These are phyloP conservation scores for Crithidia thermophila DNA, from an alignment of 208 protist species.

Conservation along the genomic window DNA sequence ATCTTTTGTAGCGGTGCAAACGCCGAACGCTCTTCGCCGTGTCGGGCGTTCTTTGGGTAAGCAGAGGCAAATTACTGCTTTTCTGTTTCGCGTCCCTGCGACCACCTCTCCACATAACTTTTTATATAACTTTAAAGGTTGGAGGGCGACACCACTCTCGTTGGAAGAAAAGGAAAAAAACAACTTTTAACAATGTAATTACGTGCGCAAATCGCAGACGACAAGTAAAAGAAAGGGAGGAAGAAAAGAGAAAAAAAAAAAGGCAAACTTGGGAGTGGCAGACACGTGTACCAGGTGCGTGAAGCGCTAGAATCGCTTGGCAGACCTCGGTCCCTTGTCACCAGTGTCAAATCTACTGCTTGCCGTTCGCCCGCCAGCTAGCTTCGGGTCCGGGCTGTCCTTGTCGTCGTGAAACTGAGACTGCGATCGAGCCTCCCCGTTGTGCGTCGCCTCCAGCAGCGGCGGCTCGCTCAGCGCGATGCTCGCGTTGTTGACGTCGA, in stretches of 20 bases:
- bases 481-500: neutral
- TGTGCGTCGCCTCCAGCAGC: slow-evolving; percentile 27
- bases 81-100: too few species aligned
- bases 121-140: too few species aligned
- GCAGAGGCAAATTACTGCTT: too few species aligned
- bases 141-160: too few species aligned
- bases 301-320: slow-evolving; percentile 1
- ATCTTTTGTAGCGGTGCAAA: too few species aligned
- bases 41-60: too few species aligned
- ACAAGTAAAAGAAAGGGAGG: slow-evolving; percentile 6
- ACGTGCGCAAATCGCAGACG: neutral
- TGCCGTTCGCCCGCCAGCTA: neutral
- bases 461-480: slow-evolving; percentile 25
- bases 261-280: neutral
- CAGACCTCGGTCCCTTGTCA: neutral
- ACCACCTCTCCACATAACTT: too few species aligned
- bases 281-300: neutral
- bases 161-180: too few species aligned
- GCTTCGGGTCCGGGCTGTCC: slow-evolving; percentile 6
- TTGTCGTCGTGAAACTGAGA: neutral
- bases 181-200: too few species aligned
- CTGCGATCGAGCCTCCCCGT: slow-evolving; percentile 1
- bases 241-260: slow-evolving; percentile 9
- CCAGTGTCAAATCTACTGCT: neutral
- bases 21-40: too few species aligned